phyloP scores from a whole-genome alignment of 139 green algal species.

The Picocystis salinarum region DNA sequence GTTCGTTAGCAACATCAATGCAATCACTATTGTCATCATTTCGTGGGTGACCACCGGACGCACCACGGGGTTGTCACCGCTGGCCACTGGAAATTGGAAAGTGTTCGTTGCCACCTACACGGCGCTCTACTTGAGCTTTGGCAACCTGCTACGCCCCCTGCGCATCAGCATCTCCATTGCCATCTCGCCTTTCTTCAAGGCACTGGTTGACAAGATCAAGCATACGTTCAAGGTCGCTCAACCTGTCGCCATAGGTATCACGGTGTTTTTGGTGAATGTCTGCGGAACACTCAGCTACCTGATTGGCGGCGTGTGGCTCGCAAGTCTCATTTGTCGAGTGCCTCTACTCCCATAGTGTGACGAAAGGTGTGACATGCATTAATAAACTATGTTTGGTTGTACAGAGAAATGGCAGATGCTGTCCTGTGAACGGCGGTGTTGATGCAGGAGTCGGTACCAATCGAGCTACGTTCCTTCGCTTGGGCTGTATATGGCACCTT shows the following conservation, averaged over 20 bases:
- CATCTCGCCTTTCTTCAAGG: constrained; percentile 33
- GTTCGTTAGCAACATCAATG: constrained; percentile 12
- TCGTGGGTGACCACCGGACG: constrained; percentile 4
- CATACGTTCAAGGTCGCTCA: constrained; percentile 1
- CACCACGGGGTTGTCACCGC: constrained; percentile 1
- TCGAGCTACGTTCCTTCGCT: too few relatives aligned
- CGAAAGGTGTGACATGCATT: too few relatives aligned
- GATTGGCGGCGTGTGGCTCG: constrained; percentile 4
- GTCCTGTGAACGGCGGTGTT: too few relatives aligned
- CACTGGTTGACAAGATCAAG: constrained; percentile 17
- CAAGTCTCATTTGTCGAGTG: neutral
- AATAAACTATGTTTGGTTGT: too few relatives aligned
- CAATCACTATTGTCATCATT: constrained; percentile 6
- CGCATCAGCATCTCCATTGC: constrained; percentile 26
- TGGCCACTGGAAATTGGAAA: constrained; percentile 20
- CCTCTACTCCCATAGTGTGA: neutral
- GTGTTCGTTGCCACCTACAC: constrained; percentile 33
- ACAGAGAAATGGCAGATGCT: too few relatives aligned
- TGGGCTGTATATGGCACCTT: too few relatives aligned
- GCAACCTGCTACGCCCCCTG: constrained; percentile 32
- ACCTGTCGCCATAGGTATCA: neutral
- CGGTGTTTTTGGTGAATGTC: constrained; percentile 10
- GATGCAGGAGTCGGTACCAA: too few relatives aligned
- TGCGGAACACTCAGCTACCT: constrained; percentile 9
- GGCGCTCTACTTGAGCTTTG: constrained; percentile 15